These are phyloP conservation scores for Geotrichum reessii DNA, from an alignment of 1,139 yeast genomes.

Conservation along the genomic window DNA sequence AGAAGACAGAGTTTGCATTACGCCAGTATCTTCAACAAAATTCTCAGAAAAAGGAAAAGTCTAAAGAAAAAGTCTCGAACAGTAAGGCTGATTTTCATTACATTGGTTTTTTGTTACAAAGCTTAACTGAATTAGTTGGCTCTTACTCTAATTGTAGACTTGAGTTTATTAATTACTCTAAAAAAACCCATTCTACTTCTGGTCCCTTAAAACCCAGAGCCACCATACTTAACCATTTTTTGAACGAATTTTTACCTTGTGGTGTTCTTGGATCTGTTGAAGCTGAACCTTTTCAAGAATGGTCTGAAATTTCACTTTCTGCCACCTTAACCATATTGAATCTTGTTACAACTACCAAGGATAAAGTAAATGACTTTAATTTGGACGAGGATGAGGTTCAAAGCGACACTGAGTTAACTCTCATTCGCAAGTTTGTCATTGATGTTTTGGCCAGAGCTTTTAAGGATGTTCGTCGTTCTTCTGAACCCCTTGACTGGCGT, in stretches of 20 bases:
- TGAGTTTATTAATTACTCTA: constrained; percentile 74
- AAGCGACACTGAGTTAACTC: constrained; percentile 63
- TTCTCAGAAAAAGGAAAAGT: constrained; percentile 27
- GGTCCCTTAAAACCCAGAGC: constrained; percentile 53
- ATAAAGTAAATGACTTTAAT: constrained; percentile 28
- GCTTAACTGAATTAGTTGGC: constrained; percentile 63
- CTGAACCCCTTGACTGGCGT: constrained; percentile 37
- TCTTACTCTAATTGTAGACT: constrained; percentile 78
- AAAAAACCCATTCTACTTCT: constrained; percentile 39
- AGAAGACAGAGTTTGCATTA: constrained; percentile 24
- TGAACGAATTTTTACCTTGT: constrained; percentile 69
- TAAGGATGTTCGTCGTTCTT: constrained; percentile 42
- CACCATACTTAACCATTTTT: constrained; percentile 67
- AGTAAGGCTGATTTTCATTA: constrained; percentile 53
- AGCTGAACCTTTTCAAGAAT: constrained; percentile 24
- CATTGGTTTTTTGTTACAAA: constrained; percentile 61
- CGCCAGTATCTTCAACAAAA: constrained; percentile 21
- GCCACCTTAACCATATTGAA: constrained; percentile 40
- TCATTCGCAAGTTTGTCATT: constrained; percentile 66
- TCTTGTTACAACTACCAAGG: constrained; percentile 49
- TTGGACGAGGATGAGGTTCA: constrained; percentile 39
- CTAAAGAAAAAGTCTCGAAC: constrained; percentile 27
- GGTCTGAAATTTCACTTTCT: constrained; percentile 44
- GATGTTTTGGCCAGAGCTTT: constrained; percentile 64
- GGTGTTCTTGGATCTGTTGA: constrained; percentile 37